Evolutionary conservation across 1,284 basidiomycete genomes (phyloP).

Genomic region (Baeospora myosura): DNA sequence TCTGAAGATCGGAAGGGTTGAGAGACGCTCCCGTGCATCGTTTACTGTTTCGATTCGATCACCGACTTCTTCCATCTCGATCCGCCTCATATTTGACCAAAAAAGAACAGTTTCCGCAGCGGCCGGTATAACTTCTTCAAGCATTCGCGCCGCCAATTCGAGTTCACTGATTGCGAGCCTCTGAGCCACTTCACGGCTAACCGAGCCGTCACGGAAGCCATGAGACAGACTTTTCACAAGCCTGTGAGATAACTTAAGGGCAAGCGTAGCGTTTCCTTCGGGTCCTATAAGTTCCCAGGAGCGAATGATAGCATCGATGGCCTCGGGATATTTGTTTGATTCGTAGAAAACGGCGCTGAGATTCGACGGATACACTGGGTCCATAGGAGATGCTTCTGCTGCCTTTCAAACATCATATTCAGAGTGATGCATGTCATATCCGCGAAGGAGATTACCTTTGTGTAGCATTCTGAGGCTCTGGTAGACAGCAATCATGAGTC

Average conservation of each 20-base stretch:
- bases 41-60: not conserved
- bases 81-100: not conserved
- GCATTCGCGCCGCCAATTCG: not conserved
- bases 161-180: not conserved
- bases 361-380: constrained; percentile 13
- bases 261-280: constrained; percentile 2
- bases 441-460: not conserved
- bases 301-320: constrained; percentile 9
- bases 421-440: not conserved
- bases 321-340: constrained; percentile 7
- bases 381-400: not conserved
- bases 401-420: not conserved
- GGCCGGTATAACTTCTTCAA: not conserved
- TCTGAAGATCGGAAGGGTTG: not conserved
- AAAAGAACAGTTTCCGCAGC: not conserved
- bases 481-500: not conserved
- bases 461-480: not conserved
- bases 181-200: too few species aligned
- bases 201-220: not conserved
- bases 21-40: not conserved
- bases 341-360: constrained; percentile 14
- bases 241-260: constrained; percentile 7
- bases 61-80: not conserved
- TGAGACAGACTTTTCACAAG: constrained; percentile 11
- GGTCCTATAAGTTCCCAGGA: constrained; percentile 1